These are phyloP conservation scores for Ophidiomyces ophidiicola DNA, from an alignment of 2,329 filamentous ascomycete species.

Conservation along the genomic window DNA sequence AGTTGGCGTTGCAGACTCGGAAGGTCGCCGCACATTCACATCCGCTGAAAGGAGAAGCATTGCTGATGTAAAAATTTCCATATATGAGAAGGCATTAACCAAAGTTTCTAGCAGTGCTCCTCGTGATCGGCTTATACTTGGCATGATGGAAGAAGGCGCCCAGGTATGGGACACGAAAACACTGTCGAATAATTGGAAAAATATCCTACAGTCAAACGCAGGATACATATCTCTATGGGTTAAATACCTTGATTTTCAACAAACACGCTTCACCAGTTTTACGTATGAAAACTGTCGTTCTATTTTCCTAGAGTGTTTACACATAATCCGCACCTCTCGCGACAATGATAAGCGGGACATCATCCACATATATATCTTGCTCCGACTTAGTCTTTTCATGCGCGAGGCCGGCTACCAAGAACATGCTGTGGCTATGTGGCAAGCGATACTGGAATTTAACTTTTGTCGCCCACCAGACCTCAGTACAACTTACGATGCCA, in stretches of 20 bases:
- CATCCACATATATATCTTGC: slow-evolving; percentile 56
- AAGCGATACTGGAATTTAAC: slow-evolving; percentile 62
- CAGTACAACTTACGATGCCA: slow-evolving; percentile 14
- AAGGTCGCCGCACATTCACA: slow-evolving; percentile 34
- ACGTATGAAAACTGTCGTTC: slow-evolving; percentile 53
- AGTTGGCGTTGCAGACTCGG: slow-evolving; percentile 36
- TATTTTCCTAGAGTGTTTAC: slow-evolving; percentile 48
- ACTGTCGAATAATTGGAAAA: slow-evolving; percentile 53
- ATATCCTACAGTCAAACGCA: slow-evolving; percentile 45
- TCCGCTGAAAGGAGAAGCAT: slow-evolving; percentile 54
- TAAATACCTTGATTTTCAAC: slow-evolving; percentile 56
- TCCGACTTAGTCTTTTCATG: slow-evolving; percentile 62
- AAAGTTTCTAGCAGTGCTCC: slow-evolving; percentile 39
- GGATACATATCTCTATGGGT: slow-evolving; percentile 57
- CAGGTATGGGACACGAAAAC: slow-evolving; percentile 58
- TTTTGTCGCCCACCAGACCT: slow-evolving; percentile 44
- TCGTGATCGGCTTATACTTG: slow-evolving; percentile 51
- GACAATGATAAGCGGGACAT: slow-evolving; percentile 17
- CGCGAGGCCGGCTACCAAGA: slow-evolving; percentile 68
- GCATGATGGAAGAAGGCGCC: slow-evolving; percentile 61
- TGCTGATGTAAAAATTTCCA: slow-evolving; percentile 65
- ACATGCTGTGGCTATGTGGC: slow-evolving; percentile 67
- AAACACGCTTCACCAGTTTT: slow-evolving; percentile 56
- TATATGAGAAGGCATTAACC: slow-evolving; percentile 64
- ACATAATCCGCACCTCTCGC: slow-evolving; percentile 22